Evolutionary conservation across 305 asterid species (phyloP).

Genomic region (Rubia balearica): DNA sequence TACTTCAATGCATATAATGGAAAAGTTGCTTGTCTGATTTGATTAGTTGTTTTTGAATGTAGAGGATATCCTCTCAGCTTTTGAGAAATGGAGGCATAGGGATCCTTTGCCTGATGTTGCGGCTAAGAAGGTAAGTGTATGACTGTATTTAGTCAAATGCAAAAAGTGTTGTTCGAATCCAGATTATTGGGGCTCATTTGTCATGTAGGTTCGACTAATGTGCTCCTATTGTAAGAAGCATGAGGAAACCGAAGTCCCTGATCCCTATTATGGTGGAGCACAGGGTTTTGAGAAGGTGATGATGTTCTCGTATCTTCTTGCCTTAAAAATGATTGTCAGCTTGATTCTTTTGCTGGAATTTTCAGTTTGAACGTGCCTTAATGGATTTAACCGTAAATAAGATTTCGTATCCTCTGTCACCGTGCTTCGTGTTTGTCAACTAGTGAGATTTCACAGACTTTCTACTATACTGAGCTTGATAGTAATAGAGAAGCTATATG

Average conservation of each 20-base stretch:
- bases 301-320: not conserved
- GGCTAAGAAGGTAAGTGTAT: slow-evolving; percentile 49
- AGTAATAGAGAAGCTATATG: not conserved
- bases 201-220: slow-evolving; percentile 58
- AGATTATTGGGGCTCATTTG: slow-evolving; percentile 10
- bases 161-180: slow-evolving; percentile 5
- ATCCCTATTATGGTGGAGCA: slow-evolving; percentile 82
- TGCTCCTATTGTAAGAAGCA: slow-evolving; percentile 86
- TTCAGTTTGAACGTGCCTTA: not conserved
- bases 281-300: slow-evolving; percentile 90
- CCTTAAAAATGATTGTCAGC: not conserved
- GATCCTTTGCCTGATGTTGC: slow-evolving; percentile 62
- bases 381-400: not conserved
- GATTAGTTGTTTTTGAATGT: slow-evolving; percentile 8
- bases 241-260: slow-evolving; percentile 70
- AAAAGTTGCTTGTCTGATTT: not conserved
- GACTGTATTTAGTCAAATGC: not conserved
- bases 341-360: not conserved
- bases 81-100: slow-evolving; percentile 80
- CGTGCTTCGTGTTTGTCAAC: not conserved
- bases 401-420: not conserved
- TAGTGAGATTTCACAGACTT: not conserved
- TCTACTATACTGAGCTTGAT: not conserved
- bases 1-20: not conserved
- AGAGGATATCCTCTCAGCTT: slow-evolving; percentile 66